These are phyloP conservation scores for Tetrahymena borealis DNA, from an alignment of 73 alveolate species.

Conservation along the genomic window DNA sequence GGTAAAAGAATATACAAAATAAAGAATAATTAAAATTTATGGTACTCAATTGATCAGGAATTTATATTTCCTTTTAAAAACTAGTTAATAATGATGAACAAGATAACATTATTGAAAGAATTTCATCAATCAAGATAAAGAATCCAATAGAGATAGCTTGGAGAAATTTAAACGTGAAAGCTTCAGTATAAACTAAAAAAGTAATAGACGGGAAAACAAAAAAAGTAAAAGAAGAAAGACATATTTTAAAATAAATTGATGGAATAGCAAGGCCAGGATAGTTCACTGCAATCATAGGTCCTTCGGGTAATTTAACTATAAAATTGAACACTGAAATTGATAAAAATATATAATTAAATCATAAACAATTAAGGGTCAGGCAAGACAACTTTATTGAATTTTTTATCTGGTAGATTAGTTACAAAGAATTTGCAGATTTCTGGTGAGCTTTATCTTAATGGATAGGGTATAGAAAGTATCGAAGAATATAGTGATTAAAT, in stretches of 20 bases:
- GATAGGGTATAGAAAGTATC: slow-evolving; percentile 13
- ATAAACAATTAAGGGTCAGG: slow-evolving; percentile 29
- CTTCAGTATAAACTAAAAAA: neutral
- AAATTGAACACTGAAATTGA: neutral
- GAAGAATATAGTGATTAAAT: slow-evolving; percentile 21
- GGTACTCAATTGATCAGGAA: too few relatives aligned
- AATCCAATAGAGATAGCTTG: neutral
- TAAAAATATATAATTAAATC: neutral
- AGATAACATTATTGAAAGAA: neutral
- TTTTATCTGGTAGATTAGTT: slow-evolving; percentile 36
- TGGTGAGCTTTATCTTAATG: slow-evolving; percentile 32
- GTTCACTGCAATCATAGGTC: slow-evolving; percentile 51
- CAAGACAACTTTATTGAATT: slow-evolving; percentile 42
- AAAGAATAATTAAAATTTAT: neutral
- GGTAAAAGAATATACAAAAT: neutral
- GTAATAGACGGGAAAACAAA: neutral
- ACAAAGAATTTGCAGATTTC: slow-evolving; percentile 22
- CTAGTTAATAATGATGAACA: neutral
- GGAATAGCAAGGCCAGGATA: slow-evolving; percentile 51
- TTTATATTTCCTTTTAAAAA: neutral
- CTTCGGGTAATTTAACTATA: slow-evolving; percentile 33
- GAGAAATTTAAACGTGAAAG: neutral
- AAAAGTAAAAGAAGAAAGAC: neutral
- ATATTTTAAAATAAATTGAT: slow-evolving; percentile 18
- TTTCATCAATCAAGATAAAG: neutral